Conservation (phyloP, 2,329 filamentous ascomycete genomes). For the Penicillium sp. region DNA sequence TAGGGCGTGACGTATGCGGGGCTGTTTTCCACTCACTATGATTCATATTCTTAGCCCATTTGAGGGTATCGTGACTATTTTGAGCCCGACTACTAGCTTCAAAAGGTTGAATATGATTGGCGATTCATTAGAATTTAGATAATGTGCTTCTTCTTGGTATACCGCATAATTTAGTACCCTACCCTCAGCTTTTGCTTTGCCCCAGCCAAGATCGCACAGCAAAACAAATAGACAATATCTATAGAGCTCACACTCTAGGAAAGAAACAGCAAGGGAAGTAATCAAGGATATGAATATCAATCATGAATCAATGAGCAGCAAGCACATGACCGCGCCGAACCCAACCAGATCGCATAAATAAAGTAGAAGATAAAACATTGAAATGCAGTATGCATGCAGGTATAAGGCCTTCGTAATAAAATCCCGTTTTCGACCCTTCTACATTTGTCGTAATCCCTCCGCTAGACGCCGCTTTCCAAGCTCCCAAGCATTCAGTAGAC, state of each 20-base stretch:
- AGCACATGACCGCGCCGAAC: slow-evolving; percentile 41
- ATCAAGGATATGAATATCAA: slow-evolving; percentile 23
- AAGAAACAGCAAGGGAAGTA: slow-evolving; percentile 19
- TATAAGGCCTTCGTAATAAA: slow-evolving; percentile 17
- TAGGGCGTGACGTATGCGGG: slow-evolving; percentile 45
- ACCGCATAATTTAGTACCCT: background rate
- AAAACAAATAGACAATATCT: slow-evolving; percentile 29
- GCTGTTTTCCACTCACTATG: slow-evolving; percentile 27
- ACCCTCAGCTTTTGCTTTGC: background rate
- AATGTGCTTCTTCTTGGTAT: background rate
- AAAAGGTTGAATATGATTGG: background rate
- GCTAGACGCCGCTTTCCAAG: slow-evolving; percentile 90
- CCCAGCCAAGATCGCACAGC: background rate
- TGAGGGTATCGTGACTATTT: background rate
- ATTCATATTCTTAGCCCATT: slow-evolving; percentile 17
- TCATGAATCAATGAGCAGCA: slow-evolving; percentile 28
- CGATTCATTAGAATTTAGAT: background rate
- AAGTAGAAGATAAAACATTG: slow-evolving; percentile 29
- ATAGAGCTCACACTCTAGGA: slow-evolving; percentile 25
- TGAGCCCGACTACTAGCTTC: background rate
- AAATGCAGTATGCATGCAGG: slow-evolving; percentile 27
- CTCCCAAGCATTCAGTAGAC: slow-evolving; percentile 90
- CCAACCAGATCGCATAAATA: slow-evolving; percentile 38
- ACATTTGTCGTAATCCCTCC: slow-evolving; percentile 77
- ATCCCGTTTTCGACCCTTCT: slow-evolving; percentile 19